Evolutionary conservation across 2,329 filamentous ascomycete species (phyloP).

Genomic region (Epichloe bromicola): DNA sequence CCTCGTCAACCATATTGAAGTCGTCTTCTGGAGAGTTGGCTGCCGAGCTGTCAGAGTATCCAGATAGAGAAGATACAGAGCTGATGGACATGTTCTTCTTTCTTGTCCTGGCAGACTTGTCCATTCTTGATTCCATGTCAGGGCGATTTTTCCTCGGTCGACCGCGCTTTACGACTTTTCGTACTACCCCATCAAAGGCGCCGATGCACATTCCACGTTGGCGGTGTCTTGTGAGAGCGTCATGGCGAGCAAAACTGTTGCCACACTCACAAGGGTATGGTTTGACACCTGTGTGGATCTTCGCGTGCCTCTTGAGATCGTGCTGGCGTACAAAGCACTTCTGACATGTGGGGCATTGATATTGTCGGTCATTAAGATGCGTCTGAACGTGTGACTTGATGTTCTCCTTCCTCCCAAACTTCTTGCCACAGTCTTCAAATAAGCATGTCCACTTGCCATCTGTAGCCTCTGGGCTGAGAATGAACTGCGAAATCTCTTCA

Average conservation of each 20-base stretch:
- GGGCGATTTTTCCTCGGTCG: conserved; percentile 49
- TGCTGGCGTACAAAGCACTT: conserved; percentile 97
- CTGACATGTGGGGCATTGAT: conserved; percentile 80
- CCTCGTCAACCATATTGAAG: conserved; percentile 33
- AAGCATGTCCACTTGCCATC: conserved; percentile 70
- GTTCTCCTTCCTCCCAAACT: conserved; percentile 95
- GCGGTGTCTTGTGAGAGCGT: conserved; percentile 84
- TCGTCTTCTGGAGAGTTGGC: conserved; percentile 39
- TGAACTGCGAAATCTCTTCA: conserved; percentile 70
- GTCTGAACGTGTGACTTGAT: conserved; percentile 98
- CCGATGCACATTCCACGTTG: conserved; percentile 96
- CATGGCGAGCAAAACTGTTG: conserved; percentile 87
- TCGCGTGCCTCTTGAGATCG: conserved; percentile 91
- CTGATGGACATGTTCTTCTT: conserved; percentile 40
- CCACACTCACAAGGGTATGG: conserved; percentile 91
- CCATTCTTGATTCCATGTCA: conserved; percentile 40
- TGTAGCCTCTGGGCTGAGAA: conserved; percentile 55
- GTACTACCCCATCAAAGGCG: conserved; percentile 67
- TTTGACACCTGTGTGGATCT: conserved; percentile 94
- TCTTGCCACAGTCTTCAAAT: conserved; percentile 71
- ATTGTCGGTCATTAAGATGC: conserved; percentile 91
- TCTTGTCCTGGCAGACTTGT: conserved; percentile 42
- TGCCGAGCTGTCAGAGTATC: conserved; percentile 43
- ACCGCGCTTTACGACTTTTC: conserved; percentile 49
- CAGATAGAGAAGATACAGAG: conserved; percentile 41